phyloP scores from a whole-genome alignment of 805 yeast species.

The Saccharomycopsis babjevae region DNA sequence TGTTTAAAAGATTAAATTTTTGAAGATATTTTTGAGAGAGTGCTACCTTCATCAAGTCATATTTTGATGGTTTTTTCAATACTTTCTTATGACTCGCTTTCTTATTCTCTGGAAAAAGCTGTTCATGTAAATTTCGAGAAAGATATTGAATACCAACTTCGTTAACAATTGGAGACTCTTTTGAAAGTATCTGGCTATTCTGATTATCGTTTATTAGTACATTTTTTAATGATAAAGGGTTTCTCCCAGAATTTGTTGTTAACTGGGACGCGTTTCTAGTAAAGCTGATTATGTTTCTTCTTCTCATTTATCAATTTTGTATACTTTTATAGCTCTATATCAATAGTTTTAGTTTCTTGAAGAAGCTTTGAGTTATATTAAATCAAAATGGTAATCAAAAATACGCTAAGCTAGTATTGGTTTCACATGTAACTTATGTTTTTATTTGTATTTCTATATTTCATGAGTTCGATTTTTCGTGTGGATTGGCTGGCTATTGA shows the following conservation, averaged over 20 bases:
- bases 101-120: conserved; percentile 41
- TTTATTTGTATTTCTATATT: too few relatives aligned
- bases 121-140: conserved; percentile 45
- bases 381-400: too few relatives aligned
- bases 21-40: conserved; percentile 52
- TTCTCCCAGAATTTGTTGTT: not conserved
- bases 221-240: not conserved
- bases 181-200: conserved; percentile 8
- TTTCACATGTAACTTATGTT: too few relatives aligned
- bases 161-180: conserved; percentile 29
- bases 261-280: not conserved
- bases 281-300: not conserved
- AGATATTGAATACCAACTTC: conserved; percentile 77
- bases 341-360: too few relatives aligned
- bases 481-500: too few relatives aligned
- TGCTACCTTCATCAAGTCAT: conserved; percentile 30
- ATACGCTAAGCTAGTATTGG: too few relatives aligned
- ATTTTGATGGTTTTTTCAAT: conserved; percentile 13
- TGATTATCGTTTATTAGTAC: conserved; percentile 26
- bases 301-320: not conserved
- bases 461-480: too few relatives aligned
- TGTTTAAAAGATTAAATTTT: conserved; percentile 62
- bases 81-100: not conserved
- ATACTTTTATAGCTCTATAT: too few relatives aligned
- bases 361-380: too few relatives aligned